Evolutionary conservation across 192 early-diverging fungal genomes (phyloP), one percentile per base, ranked within the genome.

Genomic region (Gaertneriomyces sp.): DNA sequence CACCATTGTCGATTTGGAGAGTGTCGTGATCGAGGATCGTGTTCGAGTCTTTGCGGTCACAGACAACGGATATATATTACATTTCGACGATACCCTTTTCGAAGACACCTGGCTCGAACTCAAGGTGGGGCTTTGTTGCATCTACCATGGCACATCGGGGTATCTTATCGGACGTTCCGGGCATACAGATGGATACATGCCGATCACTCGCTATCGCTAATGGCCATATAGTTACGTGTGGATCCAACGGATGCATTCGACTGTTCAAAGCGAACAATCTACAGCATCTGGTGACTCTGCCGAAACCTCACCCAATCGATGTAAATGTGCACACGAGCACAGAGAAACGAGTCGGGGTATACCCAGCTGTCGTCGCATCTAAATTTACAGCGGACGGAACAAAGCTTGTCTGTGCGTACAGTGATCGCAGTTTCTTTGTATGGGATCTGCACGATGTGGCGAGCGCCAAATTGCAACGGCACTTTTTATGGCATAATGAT

Each of bases 101-200:
- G 73, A 91, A 72, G 88, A 90, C 59, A 91, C 89, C 69, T 92
- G 91, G 91, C 81, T 91, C n/a, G 81, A 91, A 69, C 71, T 91
- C 42, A 86, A 88, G 76, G 88, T 89, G 50, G 58, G 66, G 65
- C n/a, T 63, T 53, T 11, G 53, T 57, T 6, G 33, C 6, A 42
- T 64, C 14, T 33, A 33, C 25, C 45, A 66, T 12, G 43, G 5
- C 20, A 49, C 16, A 7, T 16, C 45, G n/a, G 19, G 45, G 53
- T 33, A 25, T 58, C n/a, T 12, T 42, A 44, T 25, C 6, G 14
- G 51, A 9, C 20, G n/a, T 38, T 4, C 20, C 19, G 10, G 3
- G 9, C 11, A 39, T 46, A 5, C 41, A 89, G 87, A 82, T 87
- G n/a, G 70, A 67, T 44, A 70, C 74, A 45, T 88, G 85, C n/a